phyloP scores from a whole-genome alignment of 2,329 filamentous ascomycete genomes.

The Escovopsis weberi region DNA sequence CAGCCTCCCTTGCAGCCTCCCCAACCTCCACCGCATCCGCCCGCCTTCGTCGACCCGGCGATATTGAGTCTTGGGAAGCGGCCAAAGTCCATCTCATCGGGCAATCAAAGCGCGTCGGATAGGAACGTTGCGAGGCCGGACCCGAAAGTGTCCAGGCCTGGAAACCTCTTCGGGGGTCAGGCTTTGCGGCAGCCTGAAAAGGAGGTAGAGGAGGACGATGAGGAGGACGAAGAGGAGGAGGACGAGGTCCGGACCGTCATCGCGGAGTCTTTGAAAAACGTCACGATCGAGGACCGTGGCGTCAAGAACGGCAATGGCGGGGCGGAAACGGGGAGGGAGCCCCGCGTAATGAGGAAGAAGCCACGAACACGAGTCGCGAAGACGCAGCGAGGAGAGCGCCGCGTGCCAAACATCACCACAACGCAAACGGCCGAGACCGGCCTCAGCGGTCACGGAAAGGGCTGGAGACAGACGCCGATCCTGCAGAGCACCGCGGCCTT shows the following conservation, averaged over 20 bases:
- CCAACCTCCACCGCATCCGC: conserved; percentile 8
- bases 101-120: conserved; percentile 4
- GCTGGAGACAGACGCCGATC: conserved; percentile 46
- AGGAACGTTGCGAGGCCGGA: conserved; percentile 1
- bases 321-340: conserved; percentile 6
- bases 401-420: conserved; percentile 13
- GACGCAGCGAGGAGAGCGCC: conserved; percentile 15
- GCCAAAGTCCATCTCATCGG: conserved; percentile 16
- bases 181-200: conserved; percentile 1
- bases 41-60: conserved; percentile 62
- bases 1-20: conserved; percentile 11
- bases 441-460: conserved; percentile 29
- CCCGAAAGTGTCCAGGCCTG: neutral
- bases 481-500: conserved; percentile 46
- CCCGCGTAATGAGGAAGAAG: conserved; percentile 17
- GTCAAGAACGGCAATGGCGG: neutral
- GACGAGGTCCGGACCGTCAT: conserved; percentile 10
- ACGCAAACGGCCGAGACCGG: conserved; percentile 11
- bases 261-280: conserved; percentile 13
- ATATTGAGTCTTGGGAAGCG: conserved; percentile 54
- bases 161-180: conserved; percentile 3
- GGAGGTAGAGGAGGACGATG: conserved; percentile 4
- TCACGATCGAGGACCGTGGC: conserved; percentile 7
- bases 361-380: conserved; percentile 18
- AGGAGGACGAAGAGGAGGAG: conserved; percentile 8